Evolutionary conservation across 495 filamentous ascomycete species (phyloP).

Genomic region (Aspergillus nidulans): DNA sequence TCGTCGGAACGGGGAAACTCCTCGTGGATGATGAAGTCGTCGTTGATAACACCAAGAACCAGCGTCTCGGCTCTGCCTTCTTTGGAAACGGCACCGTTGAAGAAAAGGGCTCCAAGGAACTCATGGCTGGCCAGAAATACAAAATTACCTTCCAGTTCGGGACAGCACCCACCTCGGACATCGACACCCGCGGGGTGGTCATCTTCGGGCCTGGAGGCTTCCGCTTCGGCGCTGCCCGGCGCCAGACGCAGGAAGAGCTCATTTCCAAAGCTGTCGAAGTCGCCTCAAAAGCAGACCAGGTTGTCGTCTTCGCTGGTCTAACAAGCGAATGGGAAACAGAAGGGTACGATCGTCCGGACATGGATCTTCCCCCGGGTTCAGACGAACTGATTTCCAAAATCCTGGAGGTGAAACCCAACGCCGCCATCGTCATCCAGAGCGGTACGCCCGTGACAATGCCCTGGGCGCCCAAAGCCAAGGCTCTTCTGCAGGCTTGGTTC

Average conservation of each 20-base stretch:
- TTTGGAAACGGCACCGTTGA: slow-evolving; percentile 59
- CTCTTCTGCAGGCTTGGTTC: slow-evolving; percentile 73
- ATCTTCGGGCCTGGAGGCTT: slow-evolving; percentile 67
- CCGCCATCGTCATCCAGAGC: slow-evolving; percentile 77
- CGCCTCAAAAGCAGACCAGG: slow-evolving; percentile 64
- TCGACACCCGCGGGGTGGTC: slow-evolving; percentile 47
- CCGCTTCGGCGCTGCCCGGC: slow-evolving; percentile 70
- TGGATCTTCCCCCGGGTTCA: slow-evolving; percentile 76
- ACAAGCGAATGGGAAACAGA: slow-evolving; percentile 88
- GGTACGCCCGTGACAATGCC: slow-evolving; percentile 85
- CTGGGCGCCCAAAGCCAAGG: slow-evolving; percentile 64
- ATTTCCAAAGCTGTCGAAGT: slow-evolving; percentile 58
- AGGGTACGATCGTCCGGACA: slow-evolving; percentile 76
- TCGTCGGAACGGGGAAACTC: slow-evolving; percentile 67
- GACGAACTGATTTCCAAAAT: slow-evolving; percentile 71
- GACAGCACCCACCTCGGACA: slow-evolving; percentile 57
- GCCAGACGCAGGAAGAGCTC: slow-evolving; percentile 61
- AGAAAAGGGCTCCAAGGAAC: slow-evolving; percentile 50
- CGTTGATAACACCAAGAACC: slow-evolving; percentile 63
- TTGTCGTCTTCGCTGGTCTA: slow-evolving; percentile 73
- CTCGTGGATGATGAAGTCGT: slow-evolving; percentile 65
- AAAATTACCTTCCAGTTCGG: slow-evolving; percentile 60
- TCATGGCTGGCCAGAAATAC: slow-evolving; percentile 59
- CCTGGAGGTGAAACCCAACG: slow-evolving; percentile 63
- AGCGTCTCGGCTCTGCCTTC: slow-evolving; percentile 58